Base-by-base conservation (phyloP, 176 grass and related monocot species). In the Elaeis guineensis region DNA sequence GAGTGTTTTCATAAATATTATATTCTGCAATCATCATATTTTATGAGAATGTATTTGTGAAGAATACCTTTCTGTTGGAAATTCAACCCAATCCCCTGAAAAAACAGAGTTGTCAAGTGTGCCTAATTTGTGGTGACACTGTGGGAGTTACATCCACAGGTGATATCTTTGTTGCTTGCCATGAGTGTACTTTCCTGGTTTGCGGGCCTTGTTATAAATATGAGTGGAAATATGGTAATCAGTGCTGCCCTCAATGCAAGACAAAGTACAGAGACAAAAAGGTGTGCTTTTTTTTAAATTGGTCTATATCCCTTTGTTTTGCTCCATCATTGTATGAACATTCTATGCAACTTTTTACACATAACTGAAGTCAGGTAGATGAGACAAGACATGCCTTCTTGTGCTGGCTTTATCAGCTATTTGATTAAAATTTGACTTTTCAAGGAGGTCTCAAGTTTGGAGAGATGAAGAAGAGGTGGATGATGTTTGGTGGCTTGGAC, bases 191-290 rank as follows among this genome's bases (percentile, higher is more conserved):
- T 51, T 98, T 98, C 71, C 94, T 84, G 21, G 94, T 98, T 55
- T 98, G 88, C 73, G 78, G 88, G 59, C 88, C 88, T 81, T 98
- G 94, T 73, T 98, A 98, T 6, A 84, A 98, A 70, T 98, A 98
- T 3, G 94, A 98, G 29, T 78, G 94, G 69, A 98, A 93, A 73
- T 88, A 92, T 17, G 88, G 93, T 14, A 92, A 85, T 78, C 82
- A 92, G 25, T 89, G 72, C 61, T 98, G 93, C 73, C 93, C 93
- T 67, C 93, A 98, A 75, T 98, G 93, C 93, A 98, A 98, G 73
- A 98, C 93, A 48, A 80, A 88, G 67, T 92, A 92, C 84, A 98
- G 23, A 98, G 76, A 92, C 87, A 67, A 28, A 28, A 5, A 28
- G 25, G 25, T 0, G 5, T 28, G 25, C 25, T 0, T 28, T 28